These are phyloP conservation scores for Ogataea glucozyma DNA, from an alignment of 805 yeast genomes.

Conservation along the genomic window DNA sequence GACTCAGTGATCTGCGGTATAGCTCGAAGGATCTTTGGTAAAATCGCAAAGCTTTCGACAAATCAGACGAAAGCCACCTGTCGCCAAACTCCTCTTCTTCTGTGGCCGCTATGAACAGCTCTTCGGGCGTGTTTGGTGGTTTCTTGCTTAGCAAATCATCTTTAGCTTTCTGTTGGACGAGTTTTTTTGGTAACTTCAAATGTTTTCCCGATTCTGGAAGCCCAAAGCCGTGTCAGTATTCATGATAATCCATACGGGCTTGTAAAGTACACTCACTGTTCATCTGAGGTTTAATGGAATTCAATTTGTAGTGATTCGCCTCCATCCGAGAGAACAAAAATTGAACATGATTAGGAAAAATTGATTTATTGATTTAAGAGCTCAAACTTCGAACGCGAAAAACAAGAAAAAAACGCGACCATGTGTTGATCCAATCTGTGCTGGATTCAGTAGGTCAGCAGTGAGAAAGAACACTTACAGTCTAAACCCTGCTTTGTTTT, in stretches of 20 bases:
- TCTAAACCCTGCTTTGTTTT: no score
- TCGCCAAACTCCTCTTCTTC: conserved; percentile 75
- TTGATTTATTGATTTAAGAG: no score
- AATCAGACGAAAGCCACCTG: conserved; percentile 67
- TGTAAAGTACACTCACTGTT: conserved; percentile 9
- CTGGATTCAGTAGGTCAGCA: no score
- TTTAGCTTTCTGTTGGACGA: conserved; percentile 5
- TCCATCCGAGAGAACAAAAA: no score
- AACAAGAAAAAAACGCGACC: no score
- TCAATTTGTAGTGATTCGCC: no score
- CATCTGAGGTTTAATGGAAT: conserved; percentile 1
- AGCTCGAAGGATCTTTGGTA: conserved; percentile 56
- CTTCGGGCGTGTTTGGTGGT: conserved; percentile 51
- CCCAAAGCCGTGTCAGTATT: background rate
- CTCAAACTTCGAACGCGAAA: no score
- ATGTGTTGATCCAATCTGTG: no score
- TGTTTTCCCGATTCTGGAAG: conserved; percentile 12
- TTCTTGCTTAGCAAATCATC: conserved; percentile 29
- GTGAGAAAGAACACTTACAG: no score
- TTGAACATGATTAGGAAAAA: no score
- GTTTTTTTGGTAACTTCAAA: conserved; percentile 18
- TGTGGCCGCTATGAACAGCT: conserved; percentile 55
- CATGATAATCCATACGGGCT: background rate
- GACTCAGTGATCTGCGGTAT: conserved; percentile 42
- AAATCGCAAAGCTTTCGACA: conserved; percentile 63